A percentile compares a stretch with the other conserved stretches of the same genome.
These are phyloP conservation scores for Phytophthora fragariaefolia DNA, from an alignment of 352 stramenopile species.

Conservation along the genomic window DNA sequence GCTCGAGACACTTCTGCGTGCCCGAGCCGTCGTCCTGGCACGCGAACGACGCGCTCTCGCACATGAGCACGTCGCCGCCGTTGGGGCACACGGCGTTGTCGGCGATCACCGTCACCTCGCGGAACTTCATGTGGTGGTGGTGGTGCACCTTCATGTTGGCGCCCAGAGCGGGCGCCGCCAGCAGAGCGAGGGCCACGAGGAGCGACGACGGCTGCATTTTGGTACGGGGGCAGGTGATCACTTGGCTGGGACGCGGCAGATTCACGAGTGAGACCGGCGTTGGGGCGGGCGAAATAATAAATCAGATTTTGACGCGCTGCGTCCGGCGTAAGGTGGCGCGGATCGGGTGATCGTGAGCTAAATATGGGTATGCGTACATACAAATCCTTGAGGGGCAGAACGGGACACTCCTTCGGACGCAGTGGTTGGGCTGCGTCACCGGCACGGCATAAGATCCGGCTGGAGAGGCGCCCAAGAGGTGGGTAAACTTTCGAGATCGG, in stretches of 20 bases:
- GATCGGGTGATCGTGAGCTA: not conserved
- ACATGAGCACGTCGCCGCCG: slow-evolving; percentile 51
- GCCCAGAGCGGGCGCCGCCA: slow-evolving; percentile 14
- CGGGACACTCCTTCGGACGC: not conserved
- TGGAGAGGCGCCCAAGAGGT: not conserved
- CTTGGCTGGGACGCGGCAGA: slow-evolving; percentile 6
- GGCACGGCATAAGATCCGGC: not conserved
- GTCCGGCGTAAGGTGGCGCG: not conserved
- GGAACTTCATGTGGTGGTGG: slow-evolving; percentile 54
- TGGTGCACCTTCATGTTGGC: slow-evolving; percentile 35
- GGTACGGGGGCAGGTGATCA: not conserved
- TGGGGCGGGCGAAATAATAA: not conserved
- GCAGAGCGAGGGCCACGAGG: slow-evolving; percentile 24
- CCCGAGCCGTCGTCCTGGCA: slow-evolving; percentile 51
- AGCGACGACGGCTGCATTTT: slow-evolving; percentile 32
- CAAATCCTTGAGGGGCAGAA: not conserved
- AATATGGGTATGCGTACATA: not conserved
- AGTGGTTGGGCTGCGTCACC: not conserved
- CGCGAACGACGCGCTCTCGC: slow-evolving; percentile 44
- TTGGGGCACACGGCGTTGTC: slow-evolving; percentile 53
- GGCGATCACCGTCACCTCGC: slow-evolving; percentile 49
- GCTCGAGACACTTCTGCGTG: slow-evolving; percentile 42
- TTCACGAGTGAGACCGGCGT: not conserved
- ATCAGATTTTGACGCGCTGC: slow-evolving; percentile 12
- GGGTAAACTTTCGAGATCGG: not conserved